A percentile compares a stretch with the other conserved stretches of the same genome.
Conservation (phyloP, 129 eudicot species). For the Flaveria sonorensis region DNA sequence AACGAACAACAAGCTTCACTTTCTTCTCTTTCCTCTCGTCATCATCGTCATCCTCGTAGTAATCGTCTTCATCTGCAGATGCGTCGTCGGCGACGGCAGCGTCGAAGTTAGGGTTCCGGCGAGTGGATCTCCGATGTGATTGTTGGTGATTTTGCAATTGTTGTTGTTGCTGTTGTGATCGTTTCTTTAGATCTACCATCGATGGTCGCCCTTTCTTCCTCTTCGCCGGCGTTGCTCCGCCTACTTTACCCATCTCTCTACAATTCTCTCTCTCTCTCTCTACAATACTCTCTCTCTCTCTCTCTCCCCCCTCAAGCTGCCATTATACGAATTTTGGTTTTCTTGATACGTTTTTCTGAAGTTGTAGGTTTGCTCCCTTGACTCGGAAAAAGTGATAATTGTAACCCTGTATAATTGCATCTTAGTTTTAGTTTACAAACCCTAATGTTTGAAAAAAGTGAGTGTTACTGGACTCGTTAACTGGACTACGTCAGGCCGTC, state of each 20-base stretch:
- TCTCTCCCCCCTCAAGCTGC: neutral
- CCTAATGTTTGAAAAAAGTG: too few species aligned
- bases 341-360: constrained; percentile 19
- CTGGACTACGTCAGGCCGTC: too few species aligned
- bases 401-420: neutral
- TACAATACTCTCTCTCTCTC: neutral
- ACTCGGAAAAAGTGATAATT: neutral
- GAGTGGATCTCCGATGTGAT: constrained; percentile 75
- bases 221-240: constrained; percentile 39
- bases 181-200: constrained; percentile 56
- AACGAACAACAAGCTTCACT: constrained; percentile 70
- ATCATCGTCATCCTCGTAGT: constrained; percentile 74
- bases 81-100: constrained; percentile 36
- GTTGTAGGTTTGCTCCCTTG: constrained; percentile 2
- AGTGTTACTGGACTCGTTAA: too few species aligned
- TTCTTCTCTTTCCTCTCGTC: constrained; percentile 80
- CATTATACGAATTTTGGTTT: constrained; percentile 31
- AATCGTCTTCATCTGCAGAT: constrained; percentile 36
- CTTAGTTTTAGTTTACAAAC: too few species aligned
- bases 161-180: constrained; percentile 39
- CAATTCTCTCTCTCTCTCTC: constrained; percentile 23
- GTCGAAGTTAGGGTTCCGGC: constrained; percentile 68
- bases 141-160: constrained; percentile 31
- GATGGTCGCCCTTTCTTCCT: constrained; percentile 91
- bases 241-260: constrained; percentile 60